Evolutionary conservation across 2,329 filamentous ascomycete genomes (phyloP), one percentile per base, ranked within the genome.

Genomic region (Helotiales sp.): DNA sequence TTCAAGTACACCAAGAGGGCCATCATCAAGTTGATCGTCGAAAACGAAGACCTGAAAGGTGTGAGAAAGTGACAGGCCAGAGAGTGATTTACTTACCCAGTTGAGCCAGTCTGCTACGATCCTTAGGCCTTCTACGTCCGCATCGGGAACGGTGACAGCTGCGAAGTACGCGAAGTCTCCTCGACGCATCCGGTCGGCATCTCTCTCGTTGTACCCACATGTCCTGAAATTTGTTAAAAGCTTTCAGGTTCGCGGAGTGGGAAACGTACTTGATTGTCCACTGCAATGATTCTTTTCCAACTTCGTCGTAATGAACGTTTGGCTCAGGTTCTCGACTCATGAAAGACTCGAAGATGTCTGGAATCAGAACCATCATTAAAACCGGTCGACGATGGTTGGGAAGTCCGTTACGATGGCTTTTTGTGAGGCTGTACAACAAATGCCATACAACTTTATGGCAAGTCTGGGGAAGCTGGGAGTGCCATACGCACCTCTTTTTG

Each of bases 21-120:
- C 40, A 30, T 60, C 57, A n/a, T 60, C 57, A n/a, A 60, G 37
- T 47, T 60, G 57, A 60, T 60, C 57, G 15, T 60, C 57, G 13
- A 60, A 60, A 5, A 60, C 57, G 26, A 45, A 60, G 24, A 60
- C 50, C 50, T 54, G 10, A 3, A 3, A 30, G 22, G 6, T 20
- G 5, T 32, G 17, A 34, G 13, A 32, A 30, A 10, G 13, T 32
- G 50, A 30, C 10, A 20, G 6, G 7, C 11, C 45, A 49, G 20
- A 24, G 20, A n/a, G 10, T 26, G 22, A 22, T 11, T n/a, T 20
- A 15, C 50, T 10, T 54, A 54, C 57, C 57, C 57, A 60, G 8
- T 40, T 45, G 40, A 60, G 34, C 57, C 34, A 60, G 20, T 60
- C 57, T 30, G 26, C 26, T 7, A 60, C 57, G 8, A 45, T 30